Base-by-base conservation (phyloP, 2,329 filamentous ascomycete species). In the Ceratocystis papillata region DNA sequence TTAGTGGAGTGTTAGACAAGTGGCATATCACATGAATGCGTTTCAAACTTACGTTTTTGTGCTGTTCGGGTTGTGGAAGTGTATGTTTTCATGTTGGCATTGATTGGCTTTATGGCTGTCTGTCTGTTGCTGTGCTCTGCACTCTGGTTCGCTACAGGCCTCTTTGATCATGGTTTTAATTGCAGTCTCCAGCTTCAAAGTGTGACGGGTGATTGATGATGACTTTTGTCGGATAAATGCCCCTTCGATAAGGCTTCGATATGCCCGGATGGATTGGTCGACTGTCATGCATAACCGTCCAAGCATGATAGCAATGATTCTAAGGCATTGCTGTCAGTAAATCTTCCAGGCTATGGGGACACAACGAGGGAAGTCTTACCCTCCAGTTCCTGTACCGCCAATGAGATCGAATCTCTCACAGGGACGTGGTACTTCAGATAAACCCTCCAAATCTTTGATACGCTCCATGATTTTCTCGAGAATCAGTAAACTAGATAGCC, bases 371-470 rank as follows among this genome's bases (percentile, higher is more conserved):
- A 30, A 12, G 12, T 33, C 66, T 20, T 63, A 72, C 71, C 71
- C 71, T 55, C 72, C 71, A 1, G 72, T 73, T 62, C 72, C 72
- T 25, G 72, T 74, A 22, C 72, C 72, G 50, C 71, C 72, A 55
- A 73, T 72, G n/a, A 73, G 65, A 25, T 74, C 70, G 63, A 73
- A 74, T 41, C 69, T 65, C 22, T 73, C 71, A 61, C 71, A 71
- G 25, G 72, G 72, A 44, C 48, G 68, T 3, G 71, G 72, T 2
- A 69, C 33, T 28, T 70, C 46, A 20, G 64, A 20, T 2, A 70
- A 68, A 10, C 69, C 63, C 10, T 66, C 63, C 28, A 48, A 41
- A 0, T 68, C 28, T 37, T 67, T 59, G 1, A 73, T 59, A n/a
- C 65, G 22, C 22, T 25, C 22, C 22, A 25, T 25, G 22, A 25